phyloP scores from a whole-genome alignment of 2,329 filamentous ascomycete species.

The Epichloe typhina region DNA sequence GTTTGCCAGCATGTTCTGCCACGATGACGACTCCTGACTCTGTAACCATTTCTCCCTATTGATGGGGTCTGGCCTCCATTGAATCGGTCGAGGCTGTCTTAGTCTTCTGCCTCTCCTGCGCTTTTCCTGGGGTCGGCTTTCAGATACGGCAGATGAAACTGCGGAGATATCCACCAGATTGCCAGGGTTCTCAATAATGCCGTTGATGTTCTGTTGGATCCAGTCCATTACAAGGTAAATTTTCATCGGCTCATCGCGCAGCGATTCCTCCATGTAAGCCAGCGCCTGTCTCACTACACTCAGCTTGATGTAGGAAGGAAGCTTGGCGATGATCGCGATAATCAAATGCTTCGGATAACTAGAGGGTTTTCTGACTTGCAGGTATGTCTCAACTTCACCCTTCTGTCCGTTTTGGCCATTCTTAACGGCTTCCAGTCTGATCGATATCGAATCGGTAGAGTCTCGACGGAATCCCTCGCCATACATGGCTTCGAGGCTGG shows the following conservation, averaged over 20 bases:
- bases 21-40: constrained; percentile 49
- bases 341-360: constrained; percentile 62
- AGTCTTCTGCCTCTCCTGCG: constrained; percentile 16
- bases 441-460: constrained; percentile 52
- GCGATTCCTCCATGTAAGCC: constrained; percentile 52
- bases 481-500: constrained; percentile 74
- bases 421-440: constrained; percentile 47
- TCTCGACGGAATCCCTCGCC: constrained; percentile 55
- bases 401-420: constrained; percentile 37
- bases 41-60: constrained; percentile 57
- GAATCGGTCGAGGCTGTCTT: constrained; percentile 43
- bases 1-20: constrained; percentile 62
- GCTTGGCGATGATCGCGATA: constrained; percentile 52
- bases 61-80: constrained; percentile 45
- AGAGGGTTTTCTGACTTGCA: constrained; percentile 59
- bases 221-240: constrained; percentile 84
- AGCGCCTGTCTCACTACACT: constrained; percentile 73
- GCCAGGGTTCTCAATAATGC: constrained; percentile 75
- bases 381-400: constrained; percentile 36
- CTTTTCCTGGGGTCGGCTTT: constrained; percentile 26
- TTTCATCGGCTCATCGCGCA: constrained; percentile 75
- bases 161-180: constrained; percentile 73
- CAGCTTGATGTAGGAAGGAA: constrained; percentile 87
- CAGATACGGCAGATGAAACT: constrained; percentile 54
- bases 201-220: constrained; percentile 72